Conservation (phyloP, 2,329 filamentous ascomycete genomes). For the Trichoderma citrinoviride region DNA sequence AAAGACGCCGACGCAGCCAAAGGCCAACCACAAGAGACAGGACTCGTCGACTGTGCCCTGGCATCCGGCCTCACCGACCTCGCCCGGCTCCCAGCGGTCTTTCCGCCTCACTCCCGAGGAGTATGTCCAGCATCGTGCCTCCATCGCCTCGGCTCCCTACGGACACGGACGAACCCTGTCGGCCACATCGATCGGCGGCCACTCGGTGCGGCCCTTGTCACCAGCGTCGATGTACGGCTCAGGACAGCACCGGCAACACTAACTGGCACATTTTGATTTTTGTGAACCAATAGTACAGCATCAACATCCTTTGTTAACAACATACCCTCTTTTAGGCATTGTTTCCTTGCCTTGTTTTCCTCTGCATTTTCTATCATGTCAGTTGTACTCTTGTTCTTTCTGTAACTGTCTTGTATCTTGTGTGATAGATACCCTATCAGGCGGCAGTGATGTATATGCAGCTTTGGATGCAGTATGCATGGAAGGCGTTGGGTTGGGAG, state of each 20-base stretch:
- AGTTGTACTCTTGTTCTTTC: not conserved
- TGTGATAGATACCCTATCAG: constrained; percentile 8
- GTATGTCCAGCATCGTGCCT: constrained; percentile 75
- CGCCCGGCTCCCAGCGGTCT: constrained; percentile 43
- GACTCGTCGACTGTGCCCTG: constrained; percentile 62
- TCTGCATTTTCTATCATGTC: not conserved
- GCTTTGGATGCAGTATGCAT: constrained; percentile 20
- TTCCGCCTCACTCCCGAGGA: constrained; percentile 69
- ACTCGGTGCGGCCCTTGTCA: constrained; percentile 33
- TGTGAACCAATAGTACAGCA: not conserved
- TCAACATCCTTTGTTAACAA: not conserved
- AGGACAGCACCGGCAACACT: constrained; percentile 33
- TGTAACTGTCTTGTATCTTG: constrained; percentile 11
- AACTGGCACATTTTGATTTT: constrained; percentile 38
- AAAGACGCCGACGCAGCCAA: constrained; percentile 30
- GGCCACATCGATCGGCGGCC: constrained; percentile 42
- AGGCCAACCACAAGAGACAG: constrained; percentile 42
- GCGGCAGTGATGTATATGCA: constrained; percentile 10
- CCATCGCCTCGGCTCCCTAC: constrained; percentile 53
- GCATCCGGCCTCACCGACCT: constrained; percentile 68
- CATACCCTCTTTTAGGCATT: not conserved
- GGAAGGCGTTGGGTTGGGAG: constrained; percentile 19
- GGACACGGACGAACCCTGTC: constrained; percentile 60
- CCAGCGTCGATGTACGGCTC: constrained; percentile 29
- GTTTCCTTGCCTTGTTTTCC: constrained; percentile 3